Percentiles rank a stretch among this genome's conserved stretches.
Evolutionary conservation across 2,329 filamentous ascomycete genomes (phyloP).

Genomic region (Colletotrichum gloeosporioides): DNA sequence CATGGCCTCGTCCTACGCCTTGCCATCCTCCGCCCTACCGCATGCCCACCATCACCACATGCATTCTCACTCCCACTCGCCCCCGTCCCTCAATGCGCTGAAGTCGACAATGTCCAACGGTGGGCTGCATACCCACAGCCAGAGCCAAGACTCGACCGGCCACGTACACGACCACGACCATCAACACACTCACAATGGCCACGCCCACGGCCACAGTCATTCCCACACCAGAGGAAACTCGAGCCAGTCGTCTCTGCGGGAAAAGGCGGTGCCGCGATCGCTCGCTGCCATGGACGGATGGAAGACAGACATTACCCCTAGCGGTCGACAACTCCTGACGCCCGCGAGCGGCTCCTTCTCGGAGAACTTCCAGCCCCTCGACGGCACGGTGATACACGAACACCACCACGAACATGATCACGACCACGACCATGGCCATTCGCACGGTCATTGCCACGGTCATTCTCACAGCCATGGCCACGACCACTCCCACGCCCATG

Average conservation of each 20-base stretch:
- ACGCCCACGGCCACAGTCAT: constrained; percentile 32
- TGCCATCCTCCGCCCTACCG: constrained; percentile 57
- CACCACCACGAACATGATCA: constrained; percentile 31
- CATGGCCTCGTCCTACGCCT: constrained; percentile 59
- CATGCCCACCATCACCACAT: constrained; percentile 50
- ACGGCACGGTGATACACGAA: constrained; percentile 15
- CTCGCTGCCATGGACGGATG: constrained; percentile 42
- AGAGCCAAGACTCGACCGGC: constrained; percentile 25
- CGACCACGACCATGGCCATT: constrained; percentile 26
- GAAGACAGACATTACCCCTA: constrained; percentile 44
- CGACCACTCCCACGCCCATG: constrained; percentile 29
- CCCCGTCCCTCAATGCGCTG: constrained; percentile 44
- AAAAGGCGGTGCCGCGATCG: constrained; percentile 36
- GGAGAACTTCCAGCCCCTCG: constrained; percentile 15
- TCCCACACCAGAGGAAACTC: constrained; percentile 27
- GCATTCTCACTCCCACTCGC: constrained; percentile 44
- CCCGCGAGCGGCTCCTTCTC: constrained; percentile 25
- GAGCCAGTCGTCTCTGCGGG: constrained; percentile 24
- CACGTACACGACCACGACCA: constrained; percentile 32
- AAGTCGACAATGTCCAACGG: constrained; percentile 33
- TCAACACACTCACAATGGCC: constrained; percentile 20
- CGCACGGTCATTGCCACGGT: constrained; percentile 28
- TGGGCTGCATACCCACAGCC: constrained; percentile 30
- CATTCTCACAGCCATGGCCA: constrained; percentile 32
- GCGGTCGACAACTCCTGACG: constrained; percentile 45